Base-by-base conservation (phyloP, 441 rosid genomes). In the Lepidium campestre region DNA sequence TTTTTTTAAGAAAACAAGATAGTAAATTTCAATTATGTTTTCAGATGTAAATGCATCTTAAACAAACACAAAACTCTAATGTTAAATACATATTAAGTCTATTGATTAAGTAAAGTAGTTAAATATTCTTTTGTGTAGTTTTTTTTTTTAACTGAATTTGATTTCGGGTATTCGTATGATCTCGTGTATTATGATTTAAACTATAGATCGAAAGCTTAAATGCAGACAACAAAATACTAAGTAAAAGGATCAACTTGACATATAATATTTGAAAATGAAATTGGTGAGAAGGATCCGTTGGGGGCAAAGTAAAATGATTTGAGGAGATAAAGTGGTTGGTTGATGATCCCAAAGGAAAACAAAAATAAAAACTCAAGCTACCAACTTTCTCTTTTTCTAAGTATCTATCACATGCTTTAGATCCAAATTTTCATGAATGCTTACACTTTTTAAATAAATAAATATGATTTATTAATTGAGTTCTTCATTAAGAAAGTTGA, bases 331-430 rank as follows among this genome's bases (percentile, higher is more conserved):
- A 42, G n/a, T 35, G 62, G 44, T 54, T 63, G 19, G 27, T 71
- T 71, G 64, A 55, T 55, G 75, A 71, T 71, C 75, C 75, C 75
- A 25, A 62, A 62, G 63, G 55, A 14, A 63, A 68, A n/a, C n/a
- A n/a, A n/a, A n/a, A n/a, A n/a, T n/a, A n/a, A 20, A 32, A 22
- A 31, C 40, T 37, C 54, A 45, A 71, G 10, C 56, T 54, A 62
- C 68, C 74, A 53, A 63, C 58, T 71, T 71, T 70, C 10, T 62
- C 49, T 70, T 70, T 70, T 70, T 45, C 14, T 3, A 54, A 31
- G 53, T 20, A 48, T 39, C 67, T 69, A 22, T 70, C 48, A 45
- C 49, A 54, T 45, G 57, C 63, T 70, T 70, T 62, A 62, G 34
- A 54, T 62, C 47, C 54, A 54, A 62, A 17, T 34, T 61, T 17